Conservation (phyloP, 306 rosid genomes). For the Rubus idaeus region DNA sequence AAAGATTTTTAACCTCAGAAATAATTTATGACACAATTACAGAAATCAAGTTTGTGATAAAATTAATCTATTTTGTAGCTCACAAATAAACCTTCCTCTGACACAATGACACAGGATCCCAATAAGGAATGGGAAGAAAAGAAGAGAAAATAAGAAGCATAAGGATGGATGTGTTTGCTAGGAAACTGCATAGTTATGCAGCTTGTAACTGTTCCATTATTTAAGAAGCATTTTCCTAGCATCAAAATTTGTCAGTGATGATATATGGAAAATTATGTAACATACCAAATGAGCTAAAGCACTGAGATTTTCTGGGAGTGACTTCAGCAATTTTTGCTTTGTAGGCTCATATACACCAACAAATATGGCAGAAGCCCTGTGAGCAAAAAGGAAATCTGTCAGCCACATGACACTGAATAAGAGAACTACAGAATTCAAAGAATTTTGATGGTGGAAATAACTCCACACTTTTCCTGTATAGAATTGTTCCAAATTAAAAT, state of each 20-base stretch:
- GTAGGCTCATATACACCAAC: conserved; percentile 81
- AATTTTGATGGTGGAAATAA: neutral
- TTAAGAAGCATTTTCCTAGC: neutral
- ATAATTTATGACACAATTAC: neutral
- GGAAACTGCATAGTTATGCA: neutral
- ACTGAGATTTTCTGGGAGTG: conserved; percentile 66
- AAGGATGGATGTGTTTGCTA: neutral
- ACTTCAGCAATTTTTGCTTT: conserved; percentile 56
- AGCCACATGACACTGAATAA: conserved; percentile 16
- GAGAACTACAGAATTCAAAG: conserved; percentile 16
- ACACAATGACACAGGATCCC: too few species aligned
- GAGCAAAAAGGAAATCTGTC: conserved; percentile 17
- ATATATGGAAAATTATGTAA: conserved; percentile 16
- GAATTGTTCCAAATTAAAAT: neutral
- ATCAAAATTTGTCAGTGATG: neutral
- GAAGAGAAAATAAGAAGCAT: neutral
- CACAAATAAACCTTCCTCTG: too few species aligned
- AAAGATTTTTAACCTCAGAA: neutral
- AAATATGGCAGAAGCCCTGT: conserved; percentile 82
- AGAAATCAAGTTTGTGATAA: neutral
- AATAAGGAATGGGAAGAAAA: too few species aligned
- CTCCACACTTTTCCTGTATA: neutral
- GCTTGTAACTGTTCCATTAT: neutral
- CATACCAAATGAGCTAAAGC: conserved; percentile 81
- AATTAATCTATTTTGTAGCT: neutral